Evolutionary conservation across 805 yeast species (phyloP), one percentile per base, ranked within the genome.

Genomic region (Candida ipomoeae): DNA sequence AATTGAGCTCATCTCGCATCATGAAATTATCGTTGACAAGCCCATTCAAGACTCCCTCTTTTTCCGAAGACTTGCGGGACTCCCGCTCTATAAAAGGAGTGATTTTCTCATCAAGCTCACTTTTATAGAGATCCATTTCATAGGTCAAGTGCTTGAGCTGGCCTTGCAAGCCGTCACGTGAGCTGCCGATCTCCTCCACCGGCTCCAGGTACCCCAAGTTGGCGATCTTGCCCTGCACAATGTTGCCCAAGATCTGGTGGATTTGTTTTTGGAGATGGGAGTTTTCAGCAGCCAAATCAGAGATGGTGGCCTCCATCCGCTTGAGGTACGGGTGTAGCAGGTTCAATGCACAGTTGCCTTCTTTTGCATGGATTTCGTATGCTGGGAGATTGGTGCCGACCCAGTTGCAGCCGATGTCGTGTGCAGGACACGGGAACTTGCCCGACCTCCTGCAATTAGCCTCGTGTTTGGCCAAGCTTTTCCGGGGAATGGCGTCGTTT

Each of bases 351-450:
- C 77, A 71, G 45, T 62, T 63, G 18, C 60, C 63, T 17, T 61
- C 58, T 32, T 63, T 61, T 8, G 65, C 26, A 49, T 71, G 77
- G 18, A 67, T 64, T 46, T 71, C 77, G 40, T 71, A 52, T 7
- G 73, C 56, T 2, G 75, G 67, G 34, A 64, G 64, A 38, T 60
- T 70, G 33, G 58, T 60, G 0, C 75, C 77, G 1, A 65, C 56
- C 81, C 83, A 80, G 31, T 65, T 68, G 53, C 84, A 80, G 1
- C 84, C 84, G 45, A 70, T 75, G 29, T 64, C 67, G 17, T 54
- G 50, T 0, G 79, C 82, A 0, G 83, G 80, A 53, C 84, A 80
- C 46, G 64, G 62, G 14, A 73, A 59, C 45, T 70, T 70, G 5
- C 69, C 66, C 13, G 71, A 59, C 47, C 69, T 69, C 17, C 64